Evolutionary conservation across 345 rosid genomes (phyloP), one percentile per base, ranked within the genome.

Genomic region (Euphorbia tirucalli): DNA sequence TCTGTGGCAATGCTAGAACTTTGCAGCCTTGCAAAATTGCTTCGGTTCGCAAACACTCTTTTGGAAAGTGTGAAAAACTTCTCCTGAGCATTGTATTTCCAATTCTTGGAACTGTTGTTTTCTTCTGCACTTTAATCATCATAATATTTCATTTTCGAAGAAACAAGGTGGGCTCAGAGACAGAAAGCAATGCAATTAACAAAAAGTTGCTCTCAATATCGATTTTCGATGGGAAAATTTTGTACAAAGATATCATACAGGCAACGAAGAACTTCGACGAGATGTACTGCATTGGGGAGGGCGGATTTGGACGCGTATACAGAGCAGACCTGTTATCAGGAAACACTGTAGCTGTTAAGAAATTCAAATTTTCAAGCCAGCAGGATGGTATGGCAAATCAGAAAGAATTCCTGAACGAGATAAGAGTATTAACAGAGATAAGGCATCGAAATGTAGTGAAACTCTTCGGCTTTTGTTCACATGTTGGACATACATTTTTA

Each of bases 371-470:
- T n/a, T n/a, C n/a, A n/a, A n/a, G n/a, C n/a, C n/a, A n/a, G n/a
- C n/a, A n/a, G n/a, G n/a, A n/a, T n/a, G 16, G 7, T 9, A 9
- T 31, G 27, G 9, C 32, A 0, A n/a, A 28, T 1, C 61, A 2
- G 15, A 77, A 70, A 22, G 78, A 66, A 2, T 82, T 78, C 1
- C 0, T 43, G 62, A 80, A 60, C 28, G 84, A 83, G 63, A 77
- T 80, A 2, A 28, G 6, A 11, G 70, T 76, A 3, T 75, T 80
- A 57, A 55, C 71, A 0, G 18, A 68, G 7, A 75, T 79, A 35
- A 72, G 74, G 16, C 88, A 85, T 30, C 74, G 82, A 3, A 83
- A 77, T 35, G 68, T 85, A 0, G 80, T 85, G 41, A 77, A 79
- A 46, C 65, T 81, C 0, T 49, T 60, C 24, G 84, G 84, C 0